These are phyloP conservation scores for Penicillium fuscoglaucum DNA, from an alignment of 2,329 filamentous ascomycete genomes.

Conservation along the genomic window DNA sequence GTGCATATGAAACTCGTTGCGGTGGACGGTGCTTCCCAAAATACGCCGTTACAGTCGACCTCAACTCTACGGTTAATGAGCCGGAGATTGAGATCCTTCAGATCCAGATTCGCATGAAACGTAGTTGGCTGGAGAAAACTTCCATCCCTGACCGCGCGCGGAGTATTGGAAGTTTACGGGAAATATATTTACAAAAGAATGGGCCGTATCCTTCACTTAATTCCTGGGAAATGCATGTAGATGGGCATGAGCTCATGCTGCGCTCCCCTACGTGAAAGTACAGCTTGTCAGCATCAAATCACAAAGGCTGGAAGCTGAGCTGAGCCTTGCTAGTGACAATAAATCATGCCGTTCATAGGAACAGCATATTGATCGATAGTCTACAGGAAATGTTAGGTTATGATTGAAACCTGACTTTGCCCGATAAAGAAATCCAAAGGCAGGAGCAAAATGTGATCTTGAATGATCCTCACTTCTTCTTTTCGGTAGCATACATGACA, in stretches of 20 bases:
- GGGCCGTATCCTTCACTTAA: conserved; percentile 46
- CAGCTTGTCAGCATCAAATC: conserved; percentile 41
- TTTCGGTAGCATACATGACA: conserved; percentile 49
- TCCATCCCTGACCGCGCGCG: conserved; percentile 49
- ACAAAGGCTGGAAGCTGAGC: conserved; percentile 11
- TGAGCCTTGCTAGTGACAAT: neutral
- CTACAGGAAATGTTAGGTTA: neutral
- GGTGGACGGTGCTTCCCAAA: conserved; percentile 42
- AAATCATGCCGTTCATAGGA: no score
- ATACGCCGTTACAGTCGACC: conserved; percentile 49
- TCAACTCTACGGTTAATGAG: conserved; percentile 39
- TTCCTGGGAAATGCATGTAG: conserved; percentile 47
- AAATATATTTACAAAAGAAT: conserved; percentile 43
- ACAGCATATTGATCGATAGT: neutral
- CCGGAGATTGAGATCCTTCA: conserved; percentile 40
- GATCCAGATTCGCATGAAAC: conserved; percentile 30
- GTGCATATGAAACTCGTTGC: conserved; percentile 49
- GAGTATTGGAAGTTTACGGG: conserved; percentile 41
- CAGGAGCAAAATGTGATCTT: no score
- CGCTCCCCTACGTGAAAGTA: conserved; percentile 45
- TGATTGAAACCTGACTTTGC: no score
- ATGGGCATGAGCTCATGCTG: conserved; percentile 47
- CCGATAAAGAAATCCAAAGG: neutral
- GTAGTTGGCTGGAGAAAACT: conserved; percentile 20
- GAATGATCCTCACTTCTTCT: neutral